Evolutionary conservation across 257 asterid genomes (phyloP).

Genomic region (Nemophila menziesii): DNA sequence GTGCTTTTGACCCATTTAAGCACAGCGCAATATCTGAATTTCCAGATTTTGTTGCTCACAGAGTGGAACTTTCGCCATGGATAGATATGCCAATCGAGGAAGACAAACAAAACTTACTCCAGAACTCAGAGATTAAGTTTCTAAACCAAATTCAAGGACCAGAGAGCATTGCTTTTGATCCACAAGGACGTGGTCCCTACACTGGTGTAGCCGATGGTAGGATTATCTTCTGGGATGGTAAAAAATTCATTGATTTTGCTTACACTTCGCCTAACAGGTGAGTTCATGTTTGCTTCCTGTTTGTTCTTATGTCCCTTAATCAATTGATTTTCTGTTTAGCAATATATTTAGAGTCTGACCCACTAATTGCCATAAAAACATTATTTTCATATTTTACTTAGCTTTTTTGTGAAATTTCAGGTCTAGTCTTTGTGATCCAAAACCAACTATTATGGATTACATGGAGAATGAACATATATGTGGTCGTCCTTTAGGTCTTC

Average conservation of each 20-base stretch:
- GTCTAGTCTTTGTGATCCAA: constrained; percentile 61
- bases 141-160: constrained; percentile 76
- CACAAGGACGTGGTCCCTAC: constrained; percentile 82
- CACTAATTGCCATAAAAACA: too few species aligned
- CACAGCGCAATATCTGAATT: constrained; percentile 56
- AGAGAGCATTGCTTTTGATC: constrained; percentile 79
- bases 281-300: constrained; percentile 2
- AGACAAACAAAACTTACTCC: constrained; percentile 52
- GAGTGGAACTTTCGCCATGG: constrained; percentile 66
- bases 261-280: constrained; percentile 85
- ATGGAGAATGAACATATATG: constrained; percentile 83
- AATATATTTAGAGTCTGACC: too few species aligned
- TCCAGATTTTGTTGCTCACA: constrained; percentile 53
- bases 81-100: constrained; percentile 42
- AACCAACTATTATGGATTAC: constrained; percentile 47
- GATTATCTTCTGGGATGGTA: constrained; percentile 75
- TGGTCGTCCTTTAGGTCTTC: constrained; percentile 90
- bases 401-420: constrained; percentile 28
- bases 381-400: too few species aligned
- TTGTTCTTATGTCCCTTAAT: too few species aligned
- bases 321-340: too few species aligned
- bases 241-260: constrained; percentile 69
- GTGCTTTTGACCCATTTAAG: constrained; percentile 76
- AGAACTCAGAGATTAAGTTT: constrained; percentile 75
- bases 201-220: constrained; percentile 94